Evolutionary conservation across 2,329 filamentous ascomycete species (phyloP).

Genomic region (Alternaria brassicicola): DNA sequence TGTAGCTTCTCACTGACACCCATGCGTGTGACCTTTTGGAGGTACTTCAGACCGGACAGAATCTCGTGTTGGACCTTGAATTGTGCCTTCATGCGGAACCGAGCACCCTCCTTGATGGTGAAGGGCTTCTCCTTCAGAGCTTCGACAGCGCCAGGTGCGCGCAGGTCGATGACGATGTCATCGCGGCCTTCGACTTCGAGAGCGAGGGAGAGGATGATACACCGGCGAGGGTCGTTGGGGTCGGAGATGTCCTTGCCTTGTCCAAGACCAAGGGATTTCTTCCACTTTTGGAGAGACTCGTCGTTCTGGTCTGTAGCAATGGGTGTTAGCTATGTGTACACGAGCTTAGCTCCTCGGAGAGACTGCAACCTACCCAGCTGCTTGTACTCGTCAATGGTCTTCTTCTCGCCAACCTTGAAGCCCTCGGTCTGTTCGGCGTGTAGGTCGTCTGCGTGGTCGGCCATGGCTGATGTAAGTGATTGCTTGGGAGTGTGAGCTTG

Average conservation of each 20-base stretch:
- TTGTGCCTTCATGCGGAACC: slow-evolving; percentile 90
- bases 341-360: background rate
- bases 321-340: slow-evolving; percentile 10
- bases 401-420: slow-evolving; percentile 99
- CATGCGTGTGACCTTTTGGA: slow-evolving; percentile 91
- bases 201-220: slow-evolving; percentile 89
- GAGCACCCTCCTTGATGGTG: slow-evolving; percentile 93
- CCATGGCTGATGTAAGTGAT: slow-evolving; percentile 30
- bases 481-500: background rate
- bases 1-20: slow-evolving; percentile 89
- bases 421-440: slow-evolving; percentile 87
- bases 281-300: slow-evolving; percentile 96
- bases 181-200: slow-evolving; percentile 82
- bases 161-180: slow-evolving; percentile 89
- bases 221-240: slow-evolving; percentile 79
- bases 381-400: slow-evolving; percentile 93
- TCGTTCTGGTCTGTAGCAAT: slow-evolving; percentile 69
- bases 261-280: slow-evolving; percentile 89
- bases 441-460: slow-evolving; percentile 73
- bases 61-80: slow-evolving; percentile 99
- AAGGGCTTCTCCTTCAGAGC: slow-evolving; percentile 91
- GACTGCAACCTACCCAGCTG: slow-evolving; percentile 75
- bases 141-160: slow-evolving; percentile 71
- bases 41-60: slow-evolving; percentile 91
- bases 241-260: slow-evolving; percentile 60